These are phyloP conservation scores for Nepenthes alata DNA, from an alignment of 179 eudicot species.

Conservation along the genomic window DNA sequence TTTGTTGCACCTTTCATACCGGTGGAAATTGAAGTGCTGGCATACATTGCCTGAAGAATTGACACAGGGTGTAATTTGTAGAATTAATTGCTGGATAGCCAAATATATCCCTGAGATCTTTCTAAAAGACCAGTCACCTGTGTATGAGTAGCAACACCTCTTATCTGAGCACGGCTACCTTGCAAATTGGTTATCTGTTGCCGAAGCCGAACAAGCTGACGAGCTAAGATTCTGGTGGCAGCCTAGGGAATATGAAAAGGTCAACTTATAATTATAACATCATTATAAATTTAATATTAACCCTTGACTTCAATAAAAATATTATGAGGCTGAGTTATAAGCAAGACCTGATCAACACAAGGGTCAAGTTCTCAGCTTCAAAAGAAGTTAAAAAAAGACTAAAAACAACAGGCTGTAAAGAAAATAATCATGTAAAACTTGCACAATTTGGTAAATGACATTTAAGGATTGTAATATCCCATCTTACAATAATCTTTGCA, in stretches of 20 bases:
- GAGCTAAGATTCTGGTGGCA: constrained; percentile 59
- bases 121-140: constrained; percentile 26
- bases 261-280: neutral
- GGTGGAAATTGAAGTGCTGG: constrained; percentile 53
- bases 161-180: constrained; percentile 64
- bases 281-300: too few relatives aligned
- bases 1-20: constrained; percentile 64
- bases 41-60: constrained; percentile 47
- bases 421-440: too few relatives aligned
- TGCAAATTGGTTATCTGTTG: constrained; percentile 61
- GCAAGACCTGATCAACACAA: too few relatives aligned
- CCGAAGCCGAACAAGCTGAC: constrained; percentile 54
- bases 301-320: too few relatives aligned
- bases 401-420: too few relatives aligned
- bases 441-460: too few relatives aligned
- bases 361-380: too few relatives aligned
- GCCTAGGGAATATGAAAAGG: constrained; percentile 19
- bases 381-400: too few relatives aligned
- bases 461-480: too few relatives aligned
- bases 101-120: neutral
- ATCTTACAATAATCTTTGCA: too few relatives aligned
- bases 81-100: neutral
- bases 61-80: neutral
- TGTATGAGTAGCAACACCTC: constrained; percentile 65
- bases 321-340: too few relatives aligned